These are phyloP conservation scores for Solanum stenotomum DNA, from an alignment of 257 asterid genomes.

Conservation along the genomic window DNA sequence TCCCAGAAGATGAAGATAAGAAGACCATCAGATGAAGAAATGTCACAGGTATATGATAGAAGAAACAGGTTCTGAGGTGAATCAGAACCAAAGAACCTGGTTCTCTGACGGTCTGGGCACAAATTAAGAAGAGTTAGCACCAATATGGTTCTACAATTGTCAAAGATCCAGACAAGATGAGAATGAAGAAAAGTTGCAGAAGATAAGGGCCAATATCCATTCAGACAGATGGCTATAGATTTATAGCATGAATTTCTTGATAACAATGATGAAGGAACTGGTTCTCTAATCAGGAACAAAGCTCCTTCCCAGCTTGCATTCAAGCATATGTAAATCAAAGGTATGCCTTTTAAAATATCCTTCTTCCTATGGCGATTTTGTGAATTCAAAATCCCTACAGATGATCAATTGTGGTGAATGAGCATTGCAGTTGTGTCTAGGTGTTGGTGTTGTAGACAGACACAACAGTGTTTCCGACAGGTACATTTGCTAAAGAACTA, in stretches of 20 bases:
- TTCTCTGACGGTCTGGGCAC: neutral
- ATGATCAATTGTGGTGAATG: neutral
- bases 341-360: neutral
- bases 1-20: neutral
- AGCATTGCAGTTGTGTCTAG: neutral
- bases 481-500: neutral
- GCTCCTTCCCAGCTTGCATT: neutral
- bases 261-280: neutral
- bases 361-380: neutral
- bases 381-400: neutral
- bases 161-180: neutral
- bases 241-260: neutral
- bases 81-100: neutral
- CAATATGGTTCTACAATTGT: neutral
- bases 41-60: neutral
- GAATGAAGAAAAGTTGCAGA: neutral
- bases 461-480: neutral
- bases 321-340: neutral
- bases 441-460: neutral
- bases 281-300: neutral
- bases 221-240: neutral
- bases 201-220: neutral
- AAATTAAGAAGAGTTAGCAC: neutral
- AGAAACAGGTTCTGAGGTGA: neutral
- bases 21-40: neutral